Evolutionary conservation across 2,329 filamentous ascomycete species (phyloP).

Genomic region (Diplocarpon rosae): DNA sequence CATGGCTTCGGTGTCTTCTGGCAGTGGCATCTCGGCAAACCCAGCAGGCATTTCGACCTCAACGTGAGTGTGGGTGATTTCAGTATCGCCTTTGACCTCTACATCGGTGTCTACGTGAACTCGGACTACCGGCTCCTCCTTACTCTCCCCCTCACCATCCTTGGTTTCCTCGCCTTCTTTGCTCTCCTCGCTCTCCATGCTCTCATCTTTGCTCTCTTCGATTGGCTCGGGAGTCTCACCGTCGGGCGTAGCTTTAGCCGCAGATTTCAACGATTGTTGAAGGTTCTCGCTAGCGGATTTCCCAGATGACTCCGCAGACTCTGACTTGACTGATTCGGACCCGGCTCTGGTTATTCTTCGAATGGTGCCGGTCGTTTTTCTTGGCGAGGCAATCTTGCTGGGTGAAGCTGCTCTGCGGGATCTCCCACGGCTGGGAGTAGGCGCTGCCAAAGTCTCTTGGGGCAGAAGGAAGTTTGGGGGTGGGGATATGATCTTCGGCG

Average conservation of each 20-base stretch:
- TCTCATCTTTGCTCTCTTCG: conserved; percentile 20
- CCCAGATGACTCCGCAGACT: conserved; percentile 35
- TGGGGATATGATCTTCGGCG: conserved; percentile 65
- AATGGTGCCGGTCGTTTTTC: conserved; percentile 21
- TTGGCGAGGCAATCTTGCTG: conserved; percentile 38
- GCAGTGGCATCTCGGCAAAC: conserved; percentile 54
- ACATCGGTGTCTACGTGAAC: conserved; percentile 59
- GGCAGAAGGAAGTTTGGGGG: conserved; percentile 61
- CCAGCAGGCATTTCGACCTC: conserved; percentile 65
- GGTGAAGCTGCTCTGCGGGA: conserved; percentile 49
- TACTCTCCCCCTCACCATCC: conserved; percentile 11
- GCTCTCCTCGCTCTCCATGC: conserved; percentile 19
- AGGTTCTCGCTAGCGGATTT: conserved; percentile 36
- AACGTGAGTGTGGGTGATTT: conserved; percentile 62
- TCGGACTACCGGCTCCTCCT: conserved; percentile 46
- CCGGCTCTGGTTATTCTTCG: conserved; percentile 32
- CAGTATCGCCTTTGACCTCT: conserved; percentile 42
- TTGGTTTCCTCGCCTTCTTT: conserved; percentile 11
- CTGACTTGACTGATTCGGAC: conserved; percentile 22
- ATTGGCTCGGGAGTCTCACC: background rate
- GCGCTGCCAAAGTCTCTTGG: conserved; percentile 28
- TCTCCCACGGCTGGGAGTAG: conserved; percentile 31
- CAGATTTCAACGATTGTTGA: conserved; percentile 36
- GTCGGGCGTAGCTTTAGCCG: conserved; percentile 21
- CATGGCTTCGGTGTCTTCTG: conserved; percentile 73